These are phyloP conservation scores for Endotrypanum monterogeii DNA, from an alignment of 208 protist genomes.

Conservation along the genomic window DNA sequence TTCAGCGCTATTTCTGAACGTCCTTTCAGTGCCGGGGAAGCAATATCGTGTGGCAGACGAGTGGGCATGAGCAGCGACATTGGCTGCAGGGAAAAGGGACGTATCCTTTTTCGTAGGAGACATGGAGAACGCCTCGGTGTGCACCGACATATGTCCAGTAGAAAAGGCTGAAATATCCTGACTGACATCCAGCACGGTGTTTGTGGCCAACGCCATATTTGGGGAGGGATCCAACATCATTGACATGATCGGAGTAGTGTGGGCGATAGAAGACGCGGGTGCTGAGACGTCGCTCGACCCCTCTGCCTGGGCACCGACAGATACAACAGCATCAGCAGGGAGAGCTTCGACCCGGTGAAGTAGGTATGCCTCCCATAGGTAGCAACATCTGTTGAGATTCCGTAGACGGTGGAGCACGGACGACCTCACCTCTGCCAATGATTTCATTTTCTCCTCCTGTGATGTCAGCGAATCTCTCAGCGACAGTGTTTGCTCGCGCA, in stretches of 20 bases:
- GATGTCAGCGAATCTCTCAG: constrained; percentile 71
- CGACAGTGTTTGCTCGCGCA: constrained; percentile 72
- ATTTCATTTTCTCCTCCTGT: constrained; percentile 69
- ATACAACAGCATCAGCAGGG: neutral
- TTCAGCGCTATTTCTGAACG: no score
- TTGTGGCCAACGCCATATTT: no score
- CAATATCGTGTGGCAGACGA: no score
- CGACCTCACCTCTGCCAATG: constrained; percentile 45
- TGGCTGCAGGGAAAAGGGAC: no score
- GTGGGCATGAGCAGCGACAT: no score
- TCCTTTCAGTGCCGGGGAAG: no score
- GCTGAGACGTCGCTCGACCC: neutral
- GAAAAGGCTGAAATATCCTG: no score
- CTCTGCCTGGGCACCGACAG: neutral
- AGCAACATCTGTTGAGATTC: constrained; percentile 33
- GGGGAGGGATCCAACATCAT: no score
- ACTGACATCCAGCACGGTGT: no score
- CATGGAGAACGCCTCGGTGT: no score
- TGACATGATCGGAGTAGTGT: neutral
- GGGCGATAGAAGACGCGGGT: neutral
- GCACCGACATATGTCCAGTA: no score
- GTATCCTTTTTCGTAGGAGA: no score
- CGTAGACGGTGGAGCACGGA: constrained; percentile 39
- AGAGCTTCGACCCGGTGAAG: constrained; percentile 17
- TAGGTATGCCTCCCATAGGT: constrained; percentile 57